A percentile compares a stretch with the other conserved stretches of the same genome.
phyloP scores from a whole-genome alignment of 1,284 basidiomycete genomes.

The Ganoderma resinaceum region DNA sequence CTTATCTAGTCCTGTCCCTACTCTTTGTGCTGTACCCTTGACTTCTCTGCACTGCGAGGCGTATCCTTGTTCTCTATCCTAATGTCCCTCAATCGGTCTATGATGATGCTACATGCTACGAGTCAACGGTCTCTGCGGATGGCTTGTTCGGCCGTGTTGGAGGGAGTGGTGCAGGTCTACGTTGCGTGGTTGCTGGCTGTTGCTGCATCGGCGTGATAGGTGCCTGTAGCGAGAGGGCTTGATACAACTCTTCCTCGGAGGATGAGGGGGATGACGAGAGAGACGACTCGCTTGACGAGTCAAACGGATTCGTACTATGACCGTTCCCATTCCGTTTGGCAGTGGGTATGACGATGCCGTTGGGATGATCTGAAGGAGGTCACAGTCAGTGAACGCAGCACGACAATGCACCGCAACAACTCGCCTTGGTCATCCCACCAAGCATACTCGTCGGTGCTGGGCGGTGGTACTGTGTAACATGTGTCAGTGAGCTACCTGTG shows the following conservation, averaged over 20 bases:
- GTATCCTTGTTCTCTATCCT: constrained; percentile 22
- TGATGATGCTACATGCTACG: constrained; percentile 13
- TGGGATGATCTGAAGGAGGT: constrained; percentile 57
- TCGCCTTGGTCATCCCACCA: constrained; percentile 83
- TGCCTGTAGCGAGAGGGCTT: constrained; percentile 61
- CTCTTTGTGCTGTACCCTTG: constrained; percentile 6
- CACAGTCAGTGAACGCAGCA: constrained; percentile 8
- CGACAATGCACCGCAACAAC: constrained; percentile 21
- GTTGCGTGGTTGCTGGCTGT: constrained; percentile 39
- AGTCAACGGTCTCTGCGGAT: constrained; percentile 17
- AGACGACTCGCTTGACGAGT: constrained; percentile 67
- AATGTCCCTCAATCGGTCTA: constrained; percentile 11
- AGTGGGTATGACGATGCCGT: constrained; percentile 63
- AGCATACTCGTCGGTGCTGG: constrained; percentile 73
- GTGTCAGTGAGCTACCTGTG: not conserved
- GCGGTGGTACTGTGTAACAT: constrained; percentile 68
- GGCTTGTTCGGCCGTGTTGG: constrained; percentile 38
- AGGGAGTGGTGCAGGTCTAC: constrained; percentile 42
- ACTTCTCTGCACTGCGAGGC: not conserved
- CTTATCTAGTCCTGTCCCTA: constrained; percentile 60
- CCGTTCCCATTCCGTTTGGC: constrained; percentile 46
- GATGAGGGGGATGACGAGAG: constrained; percentile 77
- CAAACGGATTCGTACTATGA: constrained; percentile 68
- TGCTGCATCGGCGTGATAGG: constrained; percentile 52
- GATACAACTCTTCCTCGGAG: constrained; percentile 82